Evolutionary conservation across 345 rosid species (phyloP), one percentile per base, ranked within the genome.

Genomic region (Rhodamnia argentea): DNA sequence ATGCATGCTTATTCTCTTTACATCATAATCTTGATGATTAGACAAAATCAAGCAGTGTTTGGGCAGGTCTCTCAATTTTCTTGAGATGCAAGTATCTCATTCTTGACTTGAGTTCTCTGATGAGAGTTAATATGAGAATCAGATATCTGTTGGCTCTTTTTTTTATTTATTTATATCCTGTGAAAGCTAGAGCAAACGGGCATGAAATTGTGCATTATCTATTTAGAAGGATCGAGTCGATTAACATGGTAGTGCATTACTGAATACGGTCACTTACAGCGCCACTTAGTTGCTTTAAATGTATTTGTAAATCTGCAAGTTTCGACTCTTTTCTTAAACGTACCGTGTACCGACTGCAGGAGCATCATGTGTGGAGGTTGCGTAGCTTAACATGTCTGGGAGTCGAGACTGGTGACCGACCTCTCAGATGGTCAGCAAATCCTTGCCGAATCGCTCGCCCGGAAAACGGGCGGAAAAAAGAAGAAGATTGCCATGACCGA

Each of bases 351-450:
- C 53, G 0, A 85, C 29, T 91, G 89, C 94, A 94, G 98, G 91
- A 92, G 91, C 85, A 92, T 96, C 22, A 87, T 96, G 64, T 96
- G 98, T 15, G 98, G 98, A 88, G 97, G 99, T 54, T 95, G 98
- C 75, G 91, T 84, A 51, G 93, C 91, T 81, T 95, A 93, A 83
- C 7, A 52, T 23, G 23, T 82, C 84, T 23, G 83, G 24, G 32
- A 22, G 55, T 20, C 4, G 3, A 4, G 62, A 74, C 6, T 18
- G 83, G 26, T 10, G 9, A 27, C 32, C 0, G 12, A 53, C 40
- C 86, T n/a, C 10, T 62, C 75, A 44, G 82, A 84, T 59, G 85
- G 64, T 15, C 47, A 44, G 85, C 81, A 70, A 70, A 64, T 64
- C 44, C 44, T 64, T 64, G 76, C 2, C 0, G 7, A 18, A 70